Percentiles rank a stretch among this genome's conserved stretches.
Conservation (phyloP, 1,284 basidiomycete genomes). For the Sanghuangporus weigelae region DNA sequence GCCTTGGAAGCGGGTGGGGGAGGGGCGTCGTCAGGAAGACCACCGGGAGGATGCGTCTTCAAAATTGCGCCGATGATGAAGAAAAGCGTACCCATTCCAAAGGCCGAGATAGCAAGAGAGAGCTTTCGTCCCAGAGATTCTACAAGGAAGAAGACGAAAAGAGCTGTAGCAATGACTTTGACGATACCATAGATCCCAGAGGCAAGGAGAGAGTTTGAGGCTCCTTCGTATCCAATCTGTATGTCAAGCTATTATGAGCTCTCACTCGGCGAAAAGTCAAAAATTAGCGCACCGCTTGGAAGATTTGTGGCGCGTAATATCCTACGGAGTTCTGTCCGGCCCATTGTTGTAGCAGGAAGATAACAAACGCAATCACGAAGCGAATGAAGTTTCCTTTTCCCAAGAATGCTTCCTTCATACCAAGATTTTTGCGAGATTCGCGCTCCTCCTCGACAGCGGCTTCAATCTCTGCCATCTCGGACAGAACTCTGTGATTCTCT, state of each 20-base stretch:
- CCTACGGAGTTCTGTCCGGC: constrained; percentile 51
- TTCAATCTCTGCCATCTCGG: constrained; percentile 59
- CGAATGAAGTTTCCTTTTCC: constrained; percentile 70
- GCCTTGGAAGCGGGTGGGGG: constrained; percentile 51
- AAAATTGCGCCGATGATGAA: constrained; percentile 70
- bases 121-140: constrained; percentile 49
- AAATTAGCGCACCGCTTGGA: constrained; percentile 53
- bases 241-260: constrained; percentile 30
- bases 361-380: constrained; percentile 62
- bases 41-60: constrained; percentile 50
- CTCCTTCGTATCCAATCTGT: constrained; percentile 58
- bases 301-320: constrained; percentile 77
- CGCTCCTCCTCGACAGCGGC: constrained; percentile 61
- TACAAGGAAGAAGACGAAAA: constrained; percentile 57
- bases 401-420: constrained; percentile 62
- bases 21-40: constrained; percentile 23
- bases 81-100: constrained; percentile 54
- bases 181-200: constrained; percentile 80
- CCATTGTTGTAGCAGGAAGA: constrained; percentile 63
- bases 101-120: constrained; percentile 59
- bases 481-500: constrained; percentile 44
- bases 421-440: constrained; percentile 48
- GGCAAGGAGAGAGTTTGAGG: constrained; percentile 62
- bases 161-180: constrained; percentile 63
- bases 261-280: constrained; percentile 33